Evolutionary conservation across 1,284 basidiomycete genomes (phyloP), one percentile per base, ranked within the genome.

Genomic region (Xerocomus amazonicus): DNA sequence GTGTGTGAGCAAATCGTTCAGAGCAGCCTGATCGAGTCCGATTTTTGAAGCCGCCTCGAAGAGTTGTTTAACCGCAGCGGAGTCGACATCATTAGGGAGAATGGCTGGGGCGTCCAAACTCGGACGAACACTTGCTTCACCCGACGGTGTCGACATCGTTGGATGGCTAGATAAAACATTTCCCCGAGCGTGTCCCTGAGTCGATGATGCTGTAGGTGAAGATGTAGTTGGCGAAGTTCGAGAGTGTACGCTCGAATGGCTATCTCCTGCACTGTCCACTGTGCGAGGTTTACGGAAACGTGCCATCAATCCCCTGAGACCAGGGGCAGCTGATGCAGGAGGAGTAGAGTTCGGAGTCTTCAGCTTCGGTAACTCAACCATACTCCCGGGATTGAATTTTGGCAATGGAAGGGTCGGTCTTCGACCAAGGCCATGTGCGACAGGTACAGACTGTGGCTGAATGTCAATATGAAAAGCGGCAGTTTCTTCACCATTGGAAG

Each of bases 251-350:
- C 67, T 66, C 8, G 67, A 64, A 40, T 62, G 67, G 50, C 65
- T 61, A 48, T 69, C 65, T 40, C 63, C 66, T 26, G 48, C 12
- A 31, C 48, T 51, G 40, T 69, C 65, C n/a, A 70, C 60, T 17
- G 71, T 61, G 47, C 83, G 77, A 53, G 76, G 79, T 61, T 82
- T 90, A 44, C 86, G 79, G 63, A 91, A 86, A 34, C 85, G 79
- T 27, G 87, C 80, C 79, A 91, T 89, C 66, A 91, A 84, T 9
- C 86, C 82, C 64, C 82, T 87, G 23, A 90, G 60, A 37, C 86
- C 83, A 32, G 87, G 87, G 12, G 81, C 76, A 23, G 85, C 79
- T 17, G 85, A 83, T 5, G 84, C 79, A 54, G 84, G 83, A 17
- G 84, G 83, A 51, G 77, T 80, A 14, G 77, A 67, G 19, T 77